Evolutionary conservation across 495 filamentous ascomycete species (phyloP).

Genomic region (Pyronema omphalodes): DNA sequence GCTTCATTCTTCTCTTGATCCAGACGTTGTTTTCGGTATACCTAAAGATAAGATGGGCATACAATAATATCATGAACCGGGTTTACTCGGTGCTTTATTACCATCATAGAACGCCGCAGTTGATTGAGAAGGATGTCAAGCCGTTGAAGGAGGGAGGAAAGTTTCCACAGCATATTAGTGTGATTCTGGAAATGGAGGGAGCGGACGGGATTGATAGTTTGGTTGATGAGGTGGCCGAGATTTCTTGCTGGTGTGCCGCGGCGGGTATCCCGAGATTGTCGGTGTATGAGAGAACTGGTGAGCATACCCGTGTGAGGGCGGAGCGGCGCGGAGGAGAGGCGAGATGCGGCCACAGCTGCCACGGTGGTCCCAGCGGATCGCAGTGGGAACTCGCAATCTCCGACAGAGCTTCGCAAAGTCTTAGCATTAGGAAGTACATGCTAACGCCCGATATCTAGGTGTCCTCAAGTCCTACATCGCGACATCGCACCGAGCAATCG

Average conservation of each 20-base stretch:
- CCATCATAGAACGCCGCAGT: constrained; percentile 81
- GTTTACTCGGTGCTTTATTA: constrained; percentile 67
- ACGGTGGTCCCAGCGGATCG: too few relatives aligned
- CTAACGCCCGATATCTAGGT: constrained; percentile 33
- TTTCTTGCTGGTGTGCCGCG: constrained; percentile 79
- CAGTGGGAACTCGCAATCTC: background rate
- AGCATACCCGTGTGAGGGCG: constrained; percentile 5
- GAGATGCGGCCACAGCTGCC: background rate
- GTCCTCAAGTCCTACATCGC: constrained; percentile 70
- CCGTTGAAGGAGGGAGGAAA: constrained; percentile 31
- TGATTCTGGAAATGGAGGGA: constrained; percentile 53
- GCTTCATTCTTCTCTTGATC: constrained; percentile 31
- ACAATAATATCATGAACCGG: constrained; percentile 55
- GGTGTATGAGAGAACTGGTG: constrained; percentile 83
- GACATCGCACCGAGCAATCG: constrained; percentile 52
- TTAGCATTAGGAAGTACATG: background rate
- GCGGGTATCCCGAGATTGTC: constrained; percentile 70
- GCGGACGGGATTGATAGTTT: constrained; percentile 57
- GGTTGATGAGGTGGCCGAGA: constrained; percentile 74
- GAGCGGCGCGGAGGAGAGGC: background rate
- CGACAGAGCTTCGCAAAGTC: too few relatives aligned
- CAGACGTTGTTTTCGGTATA: constrained; percentile 75
- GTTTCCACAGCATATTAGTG: constrained; percentile 69
- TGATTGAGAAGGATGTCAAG: constrained; percentile 70
- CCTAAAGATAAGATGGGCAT: constrained; percentile 58